Evolutionary conservation across 1,284 basidiomycete genomes (phyloP), one percentile per base, ranked within the genome.

Genomic region (Rhodotorula sp.): DNA sequence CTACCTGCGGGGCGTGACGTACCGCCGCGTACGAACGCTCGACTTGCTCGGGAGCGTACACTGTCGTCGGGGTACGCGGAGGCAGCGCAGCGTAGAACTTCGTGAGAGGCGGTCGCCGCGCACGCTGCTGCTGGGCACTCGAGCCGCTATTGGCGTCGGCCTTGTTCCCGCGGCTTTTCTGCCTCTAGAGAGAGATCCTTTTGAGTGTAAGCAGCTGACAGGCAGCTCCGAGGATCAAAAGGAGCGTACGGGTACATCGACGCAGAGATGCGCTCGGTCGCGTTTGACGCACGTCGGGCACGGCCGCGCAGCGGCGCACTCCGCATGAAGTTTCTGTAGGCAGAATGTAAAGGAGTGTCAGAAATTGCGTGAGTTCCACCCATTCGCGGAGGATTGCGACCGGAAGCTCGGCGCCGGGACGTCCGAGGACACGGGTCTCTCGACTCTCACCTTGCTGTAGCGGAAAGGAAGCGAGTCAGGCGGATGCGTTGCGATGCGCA

Each of bases 261-360:
- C 49, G 43, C 68, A 70, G 28, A 62, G 31, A 12, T 70, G 54
- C 6, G 58, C 60, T 1, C 38, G 18, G 10, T 60, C 60, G 21
- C 59, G 65, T 8, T 18, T 12, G 3, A 56, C n/a, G n/a, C 68
- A 70, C 2, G 49, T 56, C 23, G 49, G 19, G n/a, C 68, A 70
- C 1, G 68, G 68, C 31, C 64, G 43, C 1, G 60, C 48, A 5
- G 31, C 60, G 7, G 54, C 19, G 49, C 68, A 70, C 3, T 43
- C 34, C 15, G 68, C 66, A 50, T 70, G 68, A 15, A 62, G 48
- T 19, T 60, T 62, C 68, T 70, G 28, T 5, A 28, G 18, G 10
- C 12, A 60, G 12, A 31, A 45, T 21, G 1, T 0, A 16, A 6
- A 43, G 34, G 12, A 21, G 21, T 14, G 12, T 12, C 52, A 26